Base-by-base conservation (phyloP, 1,139 yeast species). In the Casaregolazyma suthepensis region DNA sequence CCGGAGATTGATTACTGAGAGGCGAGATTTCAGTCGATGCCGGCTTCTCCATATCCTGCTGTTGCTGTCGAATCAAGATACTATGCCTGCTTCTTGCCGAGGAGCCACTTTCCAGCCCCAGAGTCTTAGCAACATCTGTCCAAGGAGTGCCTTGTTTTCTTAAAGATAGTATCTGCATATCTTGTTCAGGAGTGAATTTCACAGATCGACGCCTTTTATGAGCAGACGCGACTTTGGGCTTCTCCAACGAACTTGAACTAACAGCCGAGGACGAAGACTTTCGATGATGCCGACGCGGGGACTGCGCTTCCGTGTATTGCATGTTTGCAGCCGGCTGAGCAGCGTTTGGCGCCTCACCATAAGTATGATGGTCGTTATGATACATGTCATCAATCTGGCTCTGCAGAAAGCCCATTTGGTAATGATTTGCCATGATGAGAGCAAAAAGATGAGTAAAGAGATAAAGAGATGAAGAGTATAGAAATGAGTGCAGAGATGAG, bases 61-160 rank as follows among this genome's bases (percentile, higher is more conserved):
- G 47, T n/a, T 49, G 47, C 19, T 44, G 47, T 22, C 52, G 50
- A 10, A 53, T 43, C 26, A 57, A 46, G 13, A 46, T 40, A 29
- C 54, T 54, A 46, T 57, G 59, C 4, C 60, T 55, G 15, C 51
- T 45, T 18, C 59, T 58, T 31, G 55, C 63, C 19, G 53, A 53
- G 17, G 51, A 53, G 31, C 55, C 60, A n/a, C 49, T 48, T 10
- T 58, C 60, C 23, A 55, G 49, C 10, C 57, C 57, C n/a, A 54
- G 52, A 18, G 53, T 53, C 9, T 54, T 56, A 18, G 63, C 61
- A 26, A 61, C 59, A 38, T 60, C 62, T 6, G 56, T 46, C 57
- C 61, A 57, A n/a, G 61, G 44, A 50, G 55, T 60, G 50, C 61
- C 60, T 50, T 62, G 61, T 37, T 57, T 54, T 19, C 57, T 53